Conservation (phyloP, 2,329 filamentous ascomycete species). For the Stachybotrys chlorohalonatus region DNA sequence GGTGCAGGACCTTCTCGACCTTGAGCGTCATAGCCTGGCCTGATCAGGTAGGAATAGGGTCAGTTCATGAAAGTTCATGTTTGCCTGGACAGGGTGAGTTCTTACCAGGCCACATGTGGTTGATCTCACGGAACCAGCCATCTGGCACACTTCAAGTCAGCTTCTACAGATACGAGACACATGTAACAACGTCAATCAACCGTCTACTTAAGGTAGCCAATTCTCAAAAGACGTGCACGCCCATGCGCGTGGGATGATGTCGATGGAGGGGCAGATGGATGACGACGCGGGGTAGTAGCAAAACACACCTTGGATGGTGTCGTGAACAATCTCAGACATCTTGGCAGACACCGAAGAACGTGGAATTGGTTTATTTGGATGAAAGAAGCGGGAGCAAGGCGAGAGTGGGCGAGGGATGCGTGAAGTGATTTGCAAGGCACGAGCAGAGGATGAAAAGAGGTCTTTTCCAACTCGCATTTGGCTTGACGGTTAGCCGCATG, state of each 20-base stretch:
- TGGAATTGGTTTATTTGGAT: neutral
- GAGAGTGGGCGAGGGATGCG: neutral
- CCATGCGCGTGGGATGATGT: neutral
- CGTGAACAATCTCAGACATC: constrained; percentile 48
- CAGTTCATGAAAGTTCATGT: too few species aligned
- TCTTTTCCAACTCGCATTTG: neutral
- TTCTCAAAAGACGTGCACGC: too few species aligned
- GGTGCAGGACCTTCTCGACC: constrained; percentile 95
- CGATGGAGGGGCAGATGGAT: constrained; percentile 8
- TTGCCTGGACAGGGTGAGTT: neutral
- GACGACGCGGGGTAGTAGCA: constrained; percentile 2
- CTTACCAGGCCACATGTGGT: constrained; percentile 86
- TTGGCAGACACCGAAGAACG: constrained; percentile 9
- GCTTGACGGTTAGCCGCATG: neutral
- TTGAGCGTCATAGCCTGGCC: constrained; percentile 98
- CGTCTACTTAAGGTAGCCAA: too few species aligned
- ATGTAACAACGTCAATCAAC: too few species aligned
- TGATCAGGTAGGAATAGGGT: constrained; percentile 12
- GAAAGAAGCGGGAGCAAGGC: neutral
- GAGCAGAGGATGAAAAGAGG: neutral
- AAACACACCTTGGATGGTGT: constrained; percentile 48
- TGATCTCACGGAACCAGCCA: constrained; percentile 99
- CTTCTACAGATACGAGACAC: neutral
- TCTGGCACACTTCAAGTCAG: constrained; percentile 41
- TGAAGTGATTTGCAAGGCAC: neutral